Base-by-base conservation (phyloP, 768 basidiomycete species). In the Leccinellum luteum region DNA sequence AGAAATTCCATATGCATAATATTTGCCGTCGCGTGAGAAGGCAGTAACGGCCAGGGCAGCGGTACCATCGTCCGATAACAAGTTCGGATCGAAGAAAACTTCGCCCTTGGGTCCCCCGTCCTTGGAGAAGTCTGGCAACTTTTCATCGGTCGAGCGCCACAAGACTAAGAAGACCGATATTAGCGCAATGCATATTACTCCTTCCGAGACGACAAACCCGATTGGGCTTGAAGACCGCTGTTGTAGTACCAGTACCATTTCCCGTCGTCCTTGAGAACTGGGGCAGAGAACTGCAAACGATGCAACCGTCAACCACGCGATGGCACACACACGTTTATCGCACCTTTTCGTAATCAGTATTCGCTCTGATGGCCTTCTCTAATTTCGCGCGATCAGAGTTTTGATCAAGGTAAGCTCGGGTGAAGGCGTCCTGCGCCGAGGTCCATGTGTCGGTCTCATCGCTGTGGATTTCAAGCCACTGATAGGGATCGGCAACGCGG, bases 171-270 rank as follows among this genome's bases (percentile, higher is more conserved):
- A 35, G 41, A 31, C 28, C 23, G 10, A 34, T 1, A 41, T 56
- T 28, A 48, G 49, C 8, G 19, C 23, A 49, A 34, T 21, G 49
- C 9, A 2, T 9, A 2, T 48, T 27, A 6, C n/a, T 4, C n/a
- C 1, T 9, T n/a, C 17, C 4, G 19, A 51, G 54, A 31, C 23
- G 48, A 64, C 69, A 38, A 25, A 75, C 73, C 74, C 52, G 81
- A 76, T 66, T 91, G 90, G 1, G 86, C 78, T 60, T 90, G 85
- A 27, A 92, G 79, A 30, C 90, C 91, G 52, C 81, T 85, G 72
- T 93, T 92, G 66, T 86, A 81, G 65, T 80, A 82, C 88, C 90
- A 90, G 64, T 93, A 94, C 86, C 89, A 93, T 50, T 80, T 81
- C 15, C 79, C 81, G 63, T 92, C 89, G 14, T 84, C 76, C 59